Base-by-base conservation (phyloP, 2,329 filamentous ascomycete species). In the Mariannaea sp. region DNA sequence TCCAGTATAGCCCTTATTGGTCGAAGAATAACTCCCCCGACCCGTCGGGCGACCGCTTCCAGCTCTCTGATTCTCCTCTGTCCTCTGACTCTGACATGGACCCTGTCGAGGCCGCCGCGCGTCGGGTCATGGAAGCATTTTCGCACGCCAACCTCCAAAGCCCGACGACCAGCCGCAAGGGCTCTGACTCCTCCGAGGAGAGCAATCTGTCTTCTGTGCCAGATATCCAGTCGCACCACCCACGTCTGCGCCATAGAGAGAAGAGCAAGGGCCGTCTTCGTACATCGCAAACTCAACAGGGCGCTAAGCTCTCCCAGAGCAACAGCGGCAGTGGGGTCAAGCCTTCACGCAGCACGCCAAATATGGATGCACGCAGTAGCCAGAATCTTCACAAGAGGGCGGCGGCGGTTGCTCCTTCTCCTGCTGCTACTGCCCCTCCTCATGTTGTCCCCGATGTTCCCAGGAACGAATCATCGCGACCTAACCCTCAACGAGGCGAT, bases 211-310 rank as follows among this genome's bases (percentile, higher is more conserved):
- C 71, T 60, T 46, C 74, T 71, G 52, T 63, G 71, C 16, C 75
- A 4, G 26, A 41, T 1, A 61, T 70, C n/a, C 64, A 71, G 4
- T 74, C 71, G 33, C 72, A 76, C 32, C 74, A 75, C 35, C 65
- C 75, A 33, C 65, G 73, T 7, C 65, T 78, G 5, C 67, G 65
- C 8, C 59, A 63, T 41, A 67, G 55, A 40, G 62, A 64, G 7
- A 64, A 59, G 42, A 66, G 59, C 54, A 66, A 60, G 42, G 42
- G 43, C 12, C 60, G 47, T 9, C 47, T 65, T 3, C 36, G 36
- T 19, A 39, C 19, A 10, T n/a, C 36, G 36, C 36, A 39, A 10
- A 12, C 20, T 9, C 36, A n/a, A n/a, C n/a, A 39, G 36, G 24
- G 19, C 10, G 9, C 24, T 4, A 39, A 47, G 16, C 19, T 43